Evolutionary conservation across 441 rosid species (phyloP).

Genomic region (Hura crepitans): DNA sequence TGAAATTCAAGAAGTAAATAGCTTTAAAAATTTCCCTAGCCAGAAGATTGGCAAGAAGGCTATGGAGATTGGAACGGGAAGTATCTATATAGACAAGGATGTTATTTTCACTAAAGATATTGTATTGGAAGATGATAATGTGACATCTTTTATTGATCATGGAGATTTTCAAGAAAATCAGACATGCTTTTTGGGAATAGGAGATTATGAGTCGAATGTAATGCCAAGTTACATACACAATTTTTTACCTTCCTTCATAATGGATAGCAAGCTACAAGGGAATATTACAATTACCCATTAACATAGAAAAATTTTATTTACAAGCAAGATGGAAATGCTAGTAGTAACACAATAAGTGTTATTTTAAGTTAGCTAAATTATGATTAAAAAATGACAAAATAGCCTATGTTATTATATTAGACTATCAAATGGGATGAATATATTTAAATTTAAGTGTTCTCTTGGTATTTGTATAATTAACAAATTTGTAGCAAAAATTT

Average conservation of each 20-base stretch:
- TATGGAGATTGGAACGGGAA: slow-evolving; percentile 12
- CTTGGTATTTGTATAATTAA: background rate
- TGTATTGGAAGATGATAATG: slow-evolving; percentile 13
- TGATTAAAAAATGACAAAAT: background rate
- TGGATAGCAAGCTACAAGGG: slow-evolving; percentile 27
- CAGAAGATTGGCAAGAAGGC: slow-evolving; percentile 28
- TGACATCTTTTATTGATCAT: slow-evolving; percentile 19
- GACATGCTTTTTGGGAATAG: slow-evolving; percentile 21
- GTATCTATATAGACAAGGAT: slow-evolving; percentile 12
- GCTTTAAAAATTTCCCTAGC: slow-evolving; percentile 20
- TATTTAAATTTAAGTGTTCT: background rate
- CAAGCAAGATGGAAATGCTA: slow-evolving; percentile 21
- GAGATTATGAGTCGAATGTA: slow-evolving; percentile 21
- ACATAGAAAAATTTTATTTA: slow-evolving; percentile 28
- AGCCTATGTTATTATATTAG: background rate
- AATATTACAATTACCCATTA: slow-evolving; percentile 34
- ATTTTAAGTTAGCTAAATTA: slow-evolving; percentile 25
- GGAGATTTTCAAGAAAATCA: slow-evolving; percentile 29
- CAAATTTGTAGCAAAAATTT: too few relatives aligned
- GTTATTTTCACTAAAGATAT: background rate
- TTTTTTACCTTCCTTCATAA: slow-evolving; percentile 29
- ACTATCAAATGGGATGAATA: background rate
- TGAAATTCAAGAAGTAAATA: slow-evolving; percentile 28
- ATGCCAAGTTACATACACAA: slow-evolving; percentile 26
- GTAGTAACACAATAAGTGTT: slow-evolving; percentile 21